Evolutionary conservation across 2,329 filamentous ascomycete species (phyloP).

Genomic region (Xenoacremonium recifei): DNA sequence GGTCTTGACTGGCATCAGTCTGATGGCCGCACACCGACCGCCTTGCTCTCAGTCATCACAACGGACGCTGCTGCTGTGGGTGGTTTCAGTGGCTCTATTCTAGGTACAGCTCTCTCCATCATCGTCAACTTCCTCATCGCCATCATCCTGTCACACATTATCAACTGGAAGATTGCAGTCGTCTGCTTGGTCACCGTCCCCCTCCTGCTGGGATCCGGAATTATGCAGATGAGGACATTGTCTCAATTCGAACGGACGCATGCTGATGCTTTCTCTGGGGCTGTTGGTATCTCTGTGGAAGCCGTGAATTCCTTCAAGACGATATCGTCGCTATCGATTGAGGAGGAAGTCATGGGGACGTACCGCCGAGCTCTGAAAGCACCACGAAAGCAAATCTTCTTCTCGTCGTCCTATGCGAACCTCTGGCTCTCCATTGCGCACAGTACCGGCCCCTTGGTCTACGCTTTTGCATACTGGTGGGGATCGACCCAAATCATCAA

Average conservation of each 20-base stretch:
- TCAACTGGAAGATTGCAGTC: slow-evolving; percentile 75
- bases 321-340: slow-evolving; percentile 53
- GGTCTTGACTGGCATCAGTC: slow-evolving; percentile 72
- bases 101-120: slow-evolving; percentile 68
- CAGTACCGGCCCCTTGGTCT: slow-evolving; percentile 64
- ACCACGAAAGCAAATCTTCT: slow-evolving; percentile 53
- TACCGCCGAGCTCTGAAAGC: slow-evolving; percentile 51
- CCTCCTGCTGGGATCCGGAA: slow-evolving; percentile 64
- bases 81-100: slow-evolving; percentile 67
- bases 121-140: slow-evolving; percentile 66
- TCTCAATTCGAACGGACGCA: slow-evolving; percentile 62
- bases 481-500: slow-evolving; percentile 67
- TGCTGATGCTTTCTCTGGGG: slow-evolving; percentile 61
- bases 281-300: slow-evolving; percentile 64
- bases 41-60: slow-evolving; percentile 66
- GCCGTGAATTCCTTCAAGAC: slow-evolving; percentile 66
- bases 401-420: slow-evolving; percentile 51
- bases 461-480: slow-evolving; percentile 80
- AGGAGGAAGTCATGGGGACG: slow-evolving; percentile 49
- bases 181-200: slow-evolving; percentile 70
- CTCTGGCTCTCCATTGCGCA: slow-evolving; percentile 61
- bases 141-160: slow-evolving; percentile 66
- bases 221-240: slow-evolving; percentile 65
- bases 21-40: slow-evolving; percentile 57
- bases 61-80: slow-evolving; percentile 66